These are phyloP conservation scores for Tausonia pullulans DNA, from an alignment of 1,284 basidiomycete species.

Conservation along the genomic window DNA sequence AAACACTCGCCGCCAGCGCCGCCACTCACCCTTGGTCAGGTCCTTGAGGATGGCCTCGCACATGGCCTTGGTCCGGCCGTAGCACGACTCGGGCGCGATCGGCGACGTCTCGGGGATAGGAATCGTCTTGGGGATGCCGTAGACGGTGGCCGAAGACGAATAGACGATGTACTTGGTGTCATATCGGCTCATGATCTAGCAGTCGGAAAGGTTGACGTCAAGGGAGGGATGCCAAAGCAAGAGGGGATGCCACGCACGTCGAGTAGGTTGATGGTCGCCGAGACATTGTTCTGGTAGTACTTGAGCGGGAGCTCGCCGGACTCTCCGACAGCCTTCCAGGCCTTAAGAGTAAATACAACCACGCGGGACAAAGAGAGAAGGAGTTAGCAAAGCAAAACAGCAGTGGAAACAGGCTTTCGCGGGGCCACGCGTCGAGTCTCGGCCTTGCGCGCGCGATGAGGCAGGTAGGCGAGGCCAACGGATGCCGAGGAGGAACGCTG, in stretches of 20 bases:
- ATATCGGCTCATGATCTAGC: slow-evolving; percentile 70
- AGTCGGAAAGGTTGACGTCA: slow-evolving; percentile 17
- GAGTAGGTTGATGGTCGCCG: slow-evolving; percentile 68
- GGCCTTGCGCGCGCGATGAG: background rate
- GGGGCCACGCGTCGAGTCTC: too few relatives aligned
- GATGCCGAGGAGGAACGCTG: background rate
- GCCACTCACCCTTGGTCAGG: slow-evolving; percentile 57
- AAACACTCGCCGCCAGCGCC: slow-evolving; percentile 18
- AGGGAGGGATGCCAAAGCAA: background rate
- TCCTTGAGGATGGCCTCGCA: slow-evolving; percentile 84
- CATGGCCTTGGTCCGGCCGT: slow-evolving; percentile 94
- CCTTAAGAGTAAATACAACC: slow-evolving; percentile 39
- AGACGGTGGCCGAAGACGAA: slow-evolving; percentile 98
- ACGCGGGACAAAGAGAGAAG: background rate
- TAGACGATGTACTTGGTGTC: slow-evolving; percentile 82
- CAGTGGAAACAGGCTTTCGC: background rate
- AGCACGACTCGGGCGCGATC: slow-evolving; percentile 79
- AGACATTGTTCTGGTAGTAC: slow-evolving; percentile 87
- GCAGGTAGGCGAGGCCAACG: background rate
- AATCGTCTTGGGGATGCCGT: slow-evolving; percentile 82
- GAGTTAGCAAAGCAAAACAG: background rate
- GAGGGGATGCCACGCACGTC: slow-evolving; percentile 30
- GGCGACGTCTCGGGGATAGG: slow-evolving; percentile 92
- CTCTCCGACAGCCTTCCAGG: slow-evolving; percentile 96
- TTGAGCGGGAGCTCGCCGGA: slow-evolving; percentile 86